Percentiles rank a stretch among this genome's conserved stretches.
phyloP scores from a whole-genome alignment of 1,284 basidiomycete genomes.

The Ganoderma multipileum region DNA sequence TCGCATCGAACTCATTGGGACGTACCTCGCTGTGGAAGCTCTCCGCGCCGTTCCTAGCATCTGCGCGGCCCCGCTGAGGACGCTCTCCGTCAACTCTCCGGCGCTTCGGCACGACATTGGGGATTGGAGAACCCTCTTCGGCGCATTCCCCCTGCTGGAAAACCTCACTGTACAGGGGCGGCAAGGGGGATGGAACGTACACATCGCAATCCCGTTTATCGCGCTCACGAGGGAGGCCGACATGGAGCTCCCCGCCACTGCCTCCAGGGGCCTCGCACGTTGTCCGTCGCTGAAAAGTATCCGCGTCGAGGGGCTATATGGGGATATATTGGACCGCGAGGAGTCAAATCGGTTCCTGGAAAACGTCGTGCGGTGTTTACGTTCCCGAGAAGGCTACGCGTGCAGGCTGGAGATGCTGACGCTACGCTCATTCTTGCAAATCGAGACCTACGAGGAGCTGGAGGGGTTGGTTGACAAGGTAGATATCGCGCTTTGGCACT shows the following conservation, averaged over 20 bases:
- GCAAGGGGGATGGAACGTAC: too few species aligned
- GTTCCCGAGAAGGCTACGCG: neutral
- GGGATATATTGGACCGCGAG: neutral
- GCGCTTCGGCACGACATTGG: neutral
- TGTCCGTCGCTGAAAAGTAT: neutral
- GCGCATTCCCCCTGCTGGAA: constrained; percentile 7
- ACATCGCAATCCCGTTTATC: neutral
- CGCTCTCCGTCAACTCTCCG: neutral
- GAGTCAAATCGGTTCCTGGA: neutral
- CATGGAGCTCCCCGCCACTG: neutral
- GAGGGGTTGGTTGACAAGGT: neutral
- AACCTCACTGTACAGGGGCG: neutral
- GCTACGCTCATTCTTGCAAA: neutral
- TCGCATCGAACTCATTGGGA: neutral
- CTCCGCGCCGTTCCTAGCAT: neutral
- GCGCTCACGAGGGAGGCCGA: neutral
- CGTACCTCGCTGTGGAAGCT: neutral
- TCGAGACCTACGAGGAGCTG: neutral
- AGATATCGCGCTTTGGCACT: neutral
- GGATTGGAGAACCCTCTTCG: constrained; percentile 2
- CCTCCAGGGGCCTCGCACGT: neutral
- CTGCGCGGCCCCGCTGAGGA: neutral
- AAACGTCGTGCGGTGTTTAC: neutral
- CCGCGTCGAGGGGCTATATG: neutral
- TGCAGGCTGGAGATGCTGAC: neutral